Conservation (phyloP, 2,329 filamentous ascomycete genomes). For the Lecanicillium sp. region DNA sequence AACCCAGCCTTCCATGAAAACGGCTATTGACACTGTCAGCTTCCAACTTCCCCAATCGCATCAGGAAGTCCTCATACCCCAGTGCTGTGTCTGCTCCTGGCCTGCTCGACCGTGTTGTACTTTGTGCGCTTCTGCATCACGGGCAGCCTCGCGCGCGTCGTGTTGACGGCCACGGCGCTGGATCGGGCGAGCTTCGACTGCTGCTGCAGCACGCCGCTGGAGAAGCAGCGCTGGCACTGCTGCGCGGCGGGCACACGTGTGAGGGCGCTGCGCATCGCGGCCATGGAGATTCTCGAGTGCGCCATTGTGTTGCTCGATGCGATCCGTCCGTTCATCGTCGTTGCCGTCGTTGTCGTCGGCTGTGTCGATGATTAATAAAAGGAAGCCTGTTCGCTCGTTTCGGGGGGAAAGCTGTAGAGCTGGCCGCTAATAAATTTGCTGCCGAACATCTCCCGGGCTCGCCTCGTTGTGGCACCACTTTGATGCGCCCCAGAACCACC, state of each 20-base stretch:
- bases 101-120: slow-evolving; percentile 52
- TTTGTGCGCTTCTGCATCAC: slow-evolving; percentile 35
- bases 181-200: slow-evolving; percentile 30
- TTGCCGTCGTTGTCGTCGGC: no score
- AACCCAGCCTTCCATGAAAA: slow-evolving; percentile 90
- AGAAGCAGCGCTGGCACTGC: slow-evolving; percentile 39
- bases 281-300: slow-evolving; percentile 30
- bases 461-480: slow-evolving; percentile 7
- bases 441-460: slow-evolving; percentile 12
- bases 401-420: not conserved
- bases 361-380: not conserved
- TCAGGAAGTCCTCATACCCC: slow-evolving; percentile 36
- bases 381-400: not conserved
- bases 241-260: slow-evolving; percentile 26
- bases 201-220: slow-evolving; percentile 27
- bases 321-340: no score
- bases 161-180: slow-evolving; percentile 23
- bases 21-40: slow-evolving; percentile 47
- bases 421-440: slow-evolving; percentile 6
- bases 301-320: no score
- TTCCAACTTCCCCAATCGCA: not conserved
- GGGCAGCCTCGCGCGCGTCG: slow-evolving; percentile 28
- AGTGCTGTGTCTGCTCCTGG: slow-evolving; percentile 51
- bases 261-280: slow-evolving; percentile 29
- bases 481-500: not conserved